phyloP scores from a whole-genome alignment of 2,329 filamentous ascomycete species.

The Trichoderma koningiopsis region DNA sequence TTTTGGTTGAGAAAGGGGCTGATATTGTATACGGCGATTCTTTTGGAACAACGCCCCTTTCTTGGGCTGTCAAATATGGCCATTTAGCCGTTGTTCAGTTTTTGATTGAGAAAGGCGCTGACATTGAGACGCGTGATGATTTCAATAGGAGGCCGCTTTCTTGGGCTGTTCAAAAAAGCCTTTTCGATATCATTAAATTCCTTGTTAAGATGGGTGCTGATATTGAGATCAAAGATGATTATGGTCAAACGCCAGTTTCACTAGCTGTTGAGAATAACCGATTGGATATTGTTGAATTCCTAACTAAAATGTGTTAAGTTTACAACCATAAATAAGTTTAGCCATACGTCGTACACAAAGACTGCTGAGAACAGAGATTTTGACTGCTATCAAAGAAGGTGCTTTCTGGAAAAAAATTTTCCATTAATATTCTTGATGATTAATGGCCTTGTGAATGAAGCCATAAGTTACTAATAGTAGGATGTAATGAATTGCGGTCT shows the following conservation, averaged over 20 bases:
- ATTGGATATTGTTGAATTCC: background rate
- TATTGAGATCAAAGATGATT: background rate
- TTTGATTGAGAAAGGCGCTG: background rate
- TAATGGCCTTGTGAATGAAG: no score
- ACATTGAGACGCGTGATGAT: no score
- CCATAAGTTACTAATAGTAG: no score
- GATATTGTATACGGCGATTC: rapidly evolving
- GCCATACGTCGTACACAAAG: no score
- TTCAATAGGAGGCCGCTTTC: no score
- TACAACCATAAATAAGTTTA: no score
- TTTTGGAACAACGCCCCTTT: background rate
- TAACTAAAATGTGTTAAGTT: background rate
- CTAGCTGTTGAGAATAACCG: background rate
- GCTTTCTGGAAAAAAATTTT: no score
- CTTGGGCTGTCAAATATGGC: background rate
- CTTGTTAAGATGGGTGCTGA: background rate
- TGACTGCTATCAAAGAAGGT: no score
- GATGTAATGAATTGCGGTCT: no score
- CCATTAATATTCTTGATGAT: no score
- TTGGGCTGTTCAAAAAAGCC: background rate
- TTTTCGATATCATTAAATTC: background rate
- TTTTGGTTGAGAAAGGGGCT: background rate
- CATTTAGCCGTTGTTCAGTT: background rate
- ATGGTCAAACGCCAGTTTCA: background rate
- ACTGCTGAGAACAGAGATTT: no score